Evolutionary conservation across 768 basidiomycete genomes (phyloP).

Genomic region (Mycena filopes): DNA sequence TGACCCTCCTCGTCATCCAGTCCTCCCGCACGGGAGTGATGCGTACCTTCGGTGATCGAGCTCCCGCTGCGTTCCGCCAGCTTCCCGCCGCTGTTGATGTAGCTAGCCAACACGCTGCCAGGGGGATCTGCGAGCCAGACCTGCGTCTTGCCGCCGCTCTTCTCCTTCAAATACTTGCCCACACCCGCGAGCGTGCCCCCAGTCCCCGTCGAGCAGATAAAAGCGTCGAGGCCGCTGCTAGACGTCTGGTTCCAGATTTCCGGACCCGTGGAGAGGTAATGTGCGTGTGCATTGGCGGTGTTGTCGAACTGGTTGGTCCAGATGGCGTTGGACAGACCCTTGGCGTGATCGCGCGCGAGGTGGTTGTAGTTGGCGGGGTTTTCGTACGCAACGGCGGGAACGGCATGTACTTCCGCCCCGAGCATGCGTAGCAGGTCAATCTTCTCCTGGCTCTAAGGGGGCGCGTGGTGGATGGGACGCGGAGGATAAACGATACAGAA

Average conservation of each 20-base stretch:
- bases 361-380: conserved; percentile 98
- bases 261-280: conserved; percentile 92
- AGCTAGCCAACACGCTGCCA: conserved; percentile 90
- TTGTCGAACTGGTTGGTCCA: conserved; percentile 99
- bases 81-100: conserved; percentile 82
- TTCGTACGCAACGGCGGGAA: conserved; percentile 96
- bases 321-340: conserved; percentile 77
- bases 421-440: conserved; percentile 97
- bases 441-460: conserved; percentile 92
- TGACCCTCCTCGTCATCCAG: conserved; percentile 43
- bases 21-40: background rate
- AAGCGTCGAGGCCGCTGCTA: conserved; percentile 82
- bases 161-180: conserved; percentile 86
- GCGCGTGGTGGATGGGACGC: background rate
- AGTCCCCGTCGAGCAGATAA: conserved; percentile 94
- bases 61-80: conserved; percentile 82
- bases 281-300: conserved; percentile 87
- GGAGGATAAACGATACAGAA: background rate
- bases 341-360: conserved; percentile 91
- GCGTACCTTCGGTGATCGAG: conserved; percentile 89
- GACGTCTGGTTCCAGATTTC: conserved; percentile 94
- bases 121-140: conserved; percentile 98
- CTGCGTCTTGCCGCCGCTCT: conserved; percentile 80
- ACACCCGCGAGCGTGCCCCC: conserved; percentile 95
- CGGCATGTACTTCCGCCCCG: conserved; percentile 95